A percentile compares a stretch with the other conserved stretches of the same genome.
Conservation (phyloP, 176 grass and related monocot species). For the Oryza coarctata region DNA sequence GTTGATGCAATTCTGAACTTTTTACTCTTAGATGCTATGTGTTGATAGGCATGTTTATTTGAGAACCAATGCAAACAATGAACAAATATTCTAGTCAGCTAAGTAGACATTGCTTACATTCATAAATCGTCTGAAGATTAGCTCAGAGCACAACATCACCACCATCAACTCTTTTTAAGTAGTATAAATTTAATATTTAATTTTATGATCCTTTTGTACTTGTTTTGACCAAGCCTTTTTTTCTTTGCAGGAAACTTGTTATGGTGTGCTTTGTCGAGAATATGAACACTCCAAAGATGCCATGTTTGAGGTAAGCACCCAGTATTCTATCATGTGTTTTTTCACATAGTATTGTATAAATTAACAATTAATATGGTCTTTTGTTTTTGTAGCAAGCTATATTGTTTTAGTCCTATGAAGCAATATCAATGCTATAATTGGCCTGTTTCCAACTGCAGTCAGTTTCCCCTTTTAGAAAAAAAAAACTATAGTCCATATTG, state of each 20-base stretch:
- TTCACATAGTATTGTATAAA: conserved; percentile 19
- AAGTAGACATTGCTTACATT: neutral
- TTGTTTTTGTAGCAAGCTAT: neutral
- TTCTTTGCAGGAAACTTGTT: conserved; percentile 75
- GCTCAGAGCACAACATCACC: neutral
- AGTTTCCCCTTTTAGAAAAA: no score
- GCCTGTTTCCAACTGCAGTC: neutral
- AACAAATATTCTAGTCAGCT: neutral
- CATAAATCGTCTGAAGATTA: neutral
- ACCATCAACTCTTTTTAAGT: neutral
- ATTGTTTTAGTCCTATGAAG: neutral
- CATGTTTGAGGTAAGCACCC: conserved; percentile 67
- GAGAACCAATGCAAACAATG: neutral
- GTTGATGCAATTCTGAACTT: neutral
- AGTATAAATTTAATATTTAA: conserved; percentile 13
- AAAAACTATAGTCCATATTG: neutral
- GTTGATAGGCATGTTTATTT: neutral
- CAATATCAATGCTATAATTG: conserved; percentile 30
- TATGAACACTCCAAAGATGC: conserved; percentile 81
- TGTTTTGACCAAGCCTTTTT: conserved; percentile 33
- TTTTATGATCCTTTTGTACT: conserved; percentile 4
- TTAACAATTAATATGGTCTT: conserved; percentile 9
- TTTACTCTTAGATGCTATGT: neutral
- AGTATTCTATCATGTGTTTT: conserved; percentile 29
- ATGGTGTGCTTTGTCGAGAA: conserved; percentile 67